phyloP scores from a whole-genome alignment of 495 filamentous ascomycete genomes.

The Mycothermus thermophilus region DNA sequence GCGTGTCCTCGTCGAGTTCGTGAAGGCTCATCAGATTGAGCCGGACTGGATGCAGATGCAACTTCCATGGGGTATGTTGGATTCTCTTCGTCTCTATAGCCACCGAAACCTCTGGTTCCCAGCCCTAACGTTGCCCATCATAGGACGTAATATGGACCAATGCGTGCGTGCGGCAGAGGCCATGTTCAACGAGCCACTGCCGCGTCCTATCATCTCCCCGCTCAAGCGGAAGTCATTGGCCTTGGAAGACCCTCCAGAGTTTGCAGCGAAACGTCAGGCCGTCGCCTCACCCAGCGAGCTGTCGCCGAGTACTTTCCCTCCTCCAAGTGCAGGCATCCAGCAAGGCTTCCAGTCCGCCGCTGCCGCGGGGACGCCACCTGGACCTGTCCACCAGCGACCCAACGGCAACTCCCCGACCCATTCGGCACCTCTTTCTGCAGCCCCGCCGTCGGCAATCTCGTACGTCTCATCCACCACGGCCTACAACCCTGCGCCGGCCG shows the following conservation, averaged over 20 bases:
- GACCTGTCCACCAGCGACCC: conserved; percentile 22
- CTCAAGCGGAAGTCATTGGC: conserved; percentile 32
- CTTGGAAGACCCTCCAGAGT: conserved; percentile 30
- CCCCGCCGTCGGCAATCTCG: too few relatives aligned
- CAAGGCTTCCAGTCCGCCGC: too few relatives aligned
- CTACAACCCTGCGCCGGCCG: conserved; percentile 10
- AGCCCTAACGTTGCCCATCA: conserved; percentile 14
- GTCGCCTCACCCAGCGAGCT: conserved; percentile 15
- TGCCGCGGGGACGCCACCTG: conserved; percentile 2
- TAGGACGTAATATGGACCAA: conserved; percentile 37
- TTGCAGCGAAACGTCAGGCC: conserved; percentile 28
- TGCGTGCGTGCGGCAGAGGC: conserved; percentile 28
- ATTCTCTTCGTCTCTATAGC: too few relatives aligned
- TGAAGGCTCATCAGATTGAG: conserved; percentile 28
- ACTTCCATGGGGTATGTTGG: conserved; percentile 31
- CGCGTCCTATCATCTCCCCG: conserved; percentile 22
- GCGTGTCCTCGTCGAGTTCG: conserved; percentile 33
- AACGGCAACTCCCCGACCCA: conserved; percentile 23
- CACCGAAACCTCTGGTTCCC: neutral
- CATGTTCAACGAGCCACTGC: conserved; percentile 28
- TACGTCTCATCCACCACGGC: conserved; percentile 14
- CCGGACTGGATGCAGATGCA: conserved; percentile 34
- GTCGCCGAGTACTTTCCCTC: conserved; percentile 7
- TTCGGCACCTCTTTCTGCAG: conserved; percentile 10
- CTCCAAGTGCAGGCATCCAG: conserved; percentile 18